These are phyloP conservation scores for Fusarium poae DNA, from an alignment of 2,329 filamentous ascomycete genomes.

Conservation along the genomic window DNA sequence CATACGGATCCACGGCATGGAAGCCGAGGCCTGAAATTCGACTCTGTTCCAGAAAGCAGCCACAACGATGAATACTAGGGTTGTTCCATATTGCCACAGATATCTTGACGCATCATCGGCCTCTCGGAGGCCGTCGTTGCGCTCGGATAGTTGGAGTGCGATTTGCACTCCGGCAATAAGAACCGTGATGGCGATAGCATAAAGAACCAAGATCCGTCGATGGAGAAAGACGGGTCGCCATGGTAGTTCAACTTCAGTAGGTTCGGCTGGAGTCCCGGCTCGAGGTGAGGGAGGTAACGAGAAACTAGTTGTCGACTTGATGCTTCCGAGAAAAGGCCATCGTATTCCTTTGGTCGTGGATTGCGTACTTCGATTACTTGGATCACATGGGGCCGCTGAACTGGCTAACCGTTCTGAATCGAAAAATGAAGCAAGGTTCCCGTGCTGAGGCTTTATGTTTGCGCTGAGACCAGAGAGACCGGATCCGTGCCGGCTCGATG, in stretches of 20 bases:
- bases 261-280: slow-evolving; percentile 28
- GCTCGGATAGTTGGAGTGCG: slow-evolving; percentile 50
- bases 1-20: slow-evolving; percentile 57
- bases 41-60: slow-evolving; percentile 55
- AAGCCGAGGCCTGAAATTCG: slow-evolving; percentile 56
- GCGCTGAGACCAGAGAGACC: slow-evolving; percentile 11
- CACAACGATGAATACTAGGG: slow-evolving; percentile 52
- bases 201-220: slow-evolving; percentile 50
- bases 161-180: slow-evolving; percentile 51
- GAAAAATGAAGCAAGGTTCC: slow-evolving; percentile 46
- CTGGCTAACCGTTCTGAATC: slow-evolving; percentile 46
- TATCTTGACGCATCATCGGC: slow-evolving; percentile 50
- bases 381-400: slow-evolving; percentile 38
- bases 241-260: slow-evolving; percentile 49
- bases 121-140: slow-evolving; percentile 49
- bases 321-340: slow-evolving; percentile 49
- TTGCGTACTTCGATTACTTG: slow-evolving; percentile 19
- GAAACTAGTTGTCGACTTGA: slow-evolving; percentile 39
- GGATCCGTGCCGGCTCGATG: slow-evolving; percentile 26
- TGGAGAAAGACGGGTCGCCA: slow-evolving; percentile 56
- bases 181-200: slow-evolving; percentile 49
- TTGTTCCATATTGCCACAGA: slow-evolving; percentile 55
- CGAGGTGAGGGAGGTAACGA: slow-evolving; percentile 32
- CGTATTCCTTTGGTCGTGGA: slow-evolving; percentile 27
- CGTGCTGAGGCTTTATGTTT: slow-evolving; percentile 17